Percentiles rank a stretch among this genome's conserved stretches.
phyloP scores from a whole-genome alignment of 768 basidiomycete genomes.

The Leccinum rimulosum region DNA sequence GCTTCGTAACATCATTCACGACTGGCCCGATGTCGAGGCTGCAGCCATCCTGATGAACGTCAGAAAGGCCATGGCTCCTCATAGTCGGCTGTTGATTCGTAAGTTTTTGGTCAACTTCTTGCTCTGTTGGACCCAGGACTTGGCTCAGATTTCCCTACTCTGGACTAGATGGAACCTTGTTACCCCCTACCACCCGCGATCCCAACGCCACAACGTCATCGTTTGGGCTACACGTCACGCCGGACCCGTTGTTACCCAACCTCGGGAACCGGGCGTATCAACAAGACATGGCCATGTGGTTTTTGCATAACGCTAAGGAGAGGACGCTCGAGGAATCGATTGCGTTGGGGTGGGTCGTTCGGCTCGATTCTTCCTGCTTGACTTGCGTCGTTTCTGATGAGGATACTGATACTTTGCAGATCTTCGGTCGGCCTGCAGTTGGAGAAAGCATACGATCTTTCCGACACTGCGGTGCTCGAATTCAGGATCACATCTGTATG shows the following conservation, averaged over 20 bases:
- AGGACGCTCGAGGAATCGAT: constrained; percentile 30
- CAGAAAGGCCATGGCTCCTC: constrained; percentile 26
- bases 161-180: constrained; percentile 20
- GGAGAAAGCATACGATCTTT: neutral
- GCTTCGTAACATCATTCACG: constrained; percentile 32
- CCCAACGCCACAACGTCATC: neutral
- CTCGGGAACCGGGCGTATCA: constrained; percentile 44
- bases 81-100: constrained; percentile 35
- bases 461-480: neutral
- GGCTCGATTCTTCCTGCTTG: neutral
- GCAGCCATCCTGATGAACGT: constrained; percentile 31
- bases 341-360: neutral
- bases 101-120: constrained; percentile 6
- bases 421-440: neutral
- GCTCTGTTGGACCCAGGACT: neutral
- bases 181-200: constrained; percentile 10
- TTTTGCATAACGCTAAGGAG: constrained; percentile 41
- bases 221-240: constrained; percentile 29
- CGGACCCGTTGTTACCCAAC: constrained; percentile 46
- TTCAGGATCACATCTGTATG: neutral
- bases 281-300: constrained; percentile 48
- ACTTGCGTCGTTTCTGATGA: neutral
- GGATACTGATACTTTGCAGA: neutral
- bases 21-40: constrained; percentile 37
- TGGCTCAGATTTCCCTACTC: neutral